A percentile compares a stretch with the other conserved stretches of the same genome.
These are phyloP conservation scores for Thuidium tamariscinum DNA, from an alignment of 225 moss, liverwort and hornwort species.

Conservation along the genomic window DNA sequence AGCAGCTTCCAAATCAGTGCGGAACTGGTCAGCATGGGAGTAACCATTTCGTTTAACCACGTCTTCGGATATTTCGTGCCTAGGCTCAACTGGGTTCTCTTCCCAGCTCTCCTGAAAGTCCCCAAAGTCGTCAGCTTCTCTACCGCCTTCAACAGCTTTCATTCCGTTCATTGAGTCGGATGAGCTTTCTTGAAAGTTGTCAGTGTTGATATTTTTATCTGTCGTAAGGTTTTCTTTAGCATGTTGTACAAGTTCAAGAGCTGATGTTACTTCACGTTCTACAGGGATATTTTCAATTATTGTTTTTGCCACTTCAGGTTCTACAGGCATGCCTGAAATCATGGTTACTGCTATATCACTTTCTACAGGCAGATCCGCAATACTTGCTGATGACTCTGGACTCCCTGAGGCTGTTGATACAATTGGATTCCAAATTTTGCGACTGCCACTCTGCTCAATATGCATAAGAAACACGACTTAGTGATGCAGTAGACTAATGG, in stretches of 20 bases:
- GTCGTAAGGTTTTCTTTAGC: neutral
- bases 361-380: neutral
- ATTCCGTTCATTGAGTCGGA: neutral
- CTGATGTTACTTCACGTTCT: neutral
- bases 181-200: neutral
- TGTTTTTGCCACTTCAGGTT: neutral
- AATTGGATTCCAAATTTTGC: constrained; percentile 12
- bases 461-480: neutral
- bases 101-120: constrained; percentile 23
- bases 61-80: neutral
- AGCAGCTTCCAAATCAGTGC: neutral
- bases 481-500: neutral
- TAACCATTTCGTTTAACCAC: neutral
- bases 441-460: constrained; percentile 17
- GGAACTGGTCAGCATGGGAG: neutral
- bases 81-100: neutral
- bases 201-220: neutral
- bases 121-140: constrained; percentile 4
- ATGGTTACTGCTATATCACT: neutral
- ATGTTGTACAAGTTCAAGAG: neutral
- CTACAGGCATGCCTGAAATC: neutral
- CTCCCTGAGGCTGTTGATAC: neutral
- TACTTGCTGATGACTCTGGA: neutral
- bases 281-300: neutral
- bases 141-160: neutral